A percentile compares a stretch with the other conserved stretches of the same genome.
phyloP scores from a whole-genome alignment of 768 basidiomycete species.

The Hysterangium stoloniferum region DNA sequence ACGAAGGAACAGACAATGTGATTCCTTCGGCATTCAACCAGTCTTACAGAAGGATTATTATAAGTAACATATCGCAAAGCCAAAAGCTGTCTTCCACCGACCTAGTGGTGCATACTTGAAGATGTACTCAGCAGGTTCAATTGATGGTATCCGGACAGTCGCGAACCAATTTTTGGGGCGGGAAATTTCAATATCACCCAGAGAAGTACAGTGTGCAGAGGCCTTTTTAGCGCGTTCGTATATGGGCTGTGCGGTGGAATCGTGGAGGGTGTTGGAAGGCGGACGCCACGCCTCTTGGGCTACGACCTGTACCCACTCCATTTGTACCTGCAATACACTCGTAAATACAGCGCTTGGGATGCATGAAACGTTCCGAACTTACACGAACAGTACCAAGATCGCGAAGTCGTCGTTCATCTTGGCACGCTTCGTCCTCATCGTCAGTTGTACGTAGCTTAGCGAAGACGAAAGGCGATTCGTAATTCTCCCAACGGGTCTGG shows the following conservation, averaged over 20 bases:
- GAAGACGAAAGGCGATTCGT: slow-evolving; percentile 1
- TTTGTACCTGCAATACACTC: neutral
- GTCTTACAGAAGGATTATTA: too few relatives aligned
- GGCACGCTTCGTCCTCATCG: neutral
- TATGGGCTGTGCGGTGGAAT: neutral
- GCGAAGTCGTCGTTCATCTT: neutral
- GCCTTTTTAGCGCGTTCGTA: slow-evolving; percentile 1
- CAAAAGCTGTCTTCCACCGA: neutral
- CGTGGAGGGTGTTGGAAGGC: neutral
- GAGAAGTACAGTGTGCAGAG: neutral
- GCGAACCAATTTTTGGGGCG: slow-evolving; percentile 6
- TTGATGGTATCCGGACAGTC: neutral
- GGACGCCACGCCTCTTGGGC: neutral
- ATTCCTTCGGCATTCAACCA: neutral
- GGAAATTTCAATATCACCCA: neutral
- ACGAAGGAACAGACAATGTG: neutral
- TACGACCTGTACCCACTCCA: slow-evolving; percentile 2
- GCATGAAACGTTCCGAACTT: neutral
- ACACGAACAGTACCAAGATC: slow-evolving; percentile 2
- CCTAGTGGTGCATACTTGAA: slow-evolving; percentile 4
- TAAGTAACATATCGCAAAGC: neutral
- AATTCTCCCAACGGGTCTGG: slow-evolving; percentile 1
- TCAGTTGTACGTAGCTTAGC: neutral
- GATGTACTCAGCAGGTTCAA: neutral
- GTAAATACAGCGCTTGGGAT: neutral